Evolutionary conservation across 2,329 filamentous ascomycete species (phyloP), one percentile per base, ranked within the genome.

Genomic region (Macroventuria anomochaeta): DNA sequence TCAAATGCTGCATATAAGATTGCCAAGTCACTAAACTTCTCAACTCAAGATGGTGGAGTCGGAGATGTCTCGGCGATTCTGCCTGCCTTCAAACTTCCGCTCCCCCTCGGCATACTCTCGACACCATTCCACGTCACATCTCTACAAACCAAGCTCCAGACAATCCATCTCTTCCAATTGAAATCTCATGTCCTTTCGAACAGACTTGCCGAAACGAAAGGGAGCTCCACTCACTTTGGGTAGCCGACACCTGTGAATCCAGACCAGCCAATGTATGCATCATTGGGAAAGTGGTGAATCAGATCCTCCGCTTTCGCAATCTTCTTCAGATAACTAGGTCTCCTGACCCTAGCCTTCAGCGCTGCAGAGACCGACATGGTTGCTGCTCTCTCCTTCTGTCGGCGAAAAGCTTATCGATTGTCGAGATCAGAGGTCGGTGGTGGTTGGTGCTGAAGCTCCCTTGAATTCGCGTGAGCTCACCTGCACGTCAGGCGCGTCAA

Each of bases 231-330:
- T 67, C 79, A 90, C 88, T 95, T 95, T 59, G 90, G 90, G 78
- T 95, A 95, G 55, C 90, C 90, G 47, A 96, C 91, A 66, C 91
- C 91, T 11, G 91, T 96, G 77, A 96, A 96, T 8, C 91, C 91
- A 60, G 87, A 91, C 91, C 91, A 96, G 69, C 91, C 92, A 67
- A 96, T 85, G 75, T 95, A 95, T n/a, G 89, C 78, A 70, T 87
- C 88, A 80, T 95, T 85, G 61, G 91, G 91, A 68, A 96, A 96
- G 64, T 90, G 83, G 59, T 89, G 82, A 55, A 96, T 82, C 60
- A 96, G 76, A 73, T 96, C 91, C 75, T 95, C 85, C 31, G 91
- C 85, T 66, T 86, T 86, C 65, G 88, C 86, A 54, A 96, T 80
- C 82, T 93, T 96, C 68, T 86, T 87, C 51, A 96, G 82, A 76